Evolutionary conservation across 441 rosid species (phyloP).

Genomic region (Euphorbia celastroides): DNA sequence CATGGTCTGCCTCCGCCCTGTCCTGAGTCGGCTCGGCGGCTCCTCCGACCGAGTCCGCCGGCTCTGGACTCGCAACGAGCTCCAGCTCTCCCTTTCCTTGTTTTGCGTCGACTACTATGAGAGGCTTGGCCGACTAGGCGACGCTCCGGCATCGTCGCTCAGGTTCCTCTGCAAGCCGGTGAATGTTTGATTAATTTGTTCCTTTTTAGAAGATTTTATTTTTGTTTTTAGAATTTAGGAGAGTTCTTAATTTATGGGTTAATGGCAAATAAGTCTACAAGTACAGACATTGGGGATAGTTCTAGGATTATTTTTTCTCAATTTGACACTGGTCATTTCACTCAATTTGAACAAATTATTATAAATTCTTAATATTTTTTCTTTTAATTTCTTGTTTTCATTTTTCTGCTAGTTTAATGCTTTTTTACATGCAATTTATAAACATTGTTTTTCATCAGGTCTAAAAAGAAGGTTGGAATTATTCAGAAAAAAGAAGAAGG

Average conservation of each 20-base stretch:
- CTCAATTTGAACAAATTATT: too few relatives aligned
- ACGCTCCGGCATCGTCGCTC: slow-evolving; percentile 58
- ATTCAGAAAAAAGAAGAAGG: too few relatives aligned
- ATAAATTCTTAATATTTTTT: too few relatives aligned
- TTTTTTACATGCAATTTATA: too few relatives aligned
- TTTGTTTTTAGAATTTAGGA: neutral
- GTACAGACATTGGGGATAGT: neutral
- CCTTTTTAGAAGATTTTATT: neutral
- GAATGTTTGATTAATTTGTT: slow-evolving; percentile 35
- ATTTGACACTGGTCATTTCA: too few relatives aligned
- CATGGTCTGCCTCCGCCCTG: slow-evolving; percentile 71
- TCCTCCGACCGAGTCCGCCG: slow-evolving; percentile 20
- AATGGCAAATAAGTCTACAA: neutral
- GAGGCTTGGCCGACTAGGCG: slow-evolving; percentile 42
- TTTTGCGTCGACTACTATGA: slow-evolving; percentile 78
- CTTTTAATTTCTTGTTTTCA: too few relatives aligned
- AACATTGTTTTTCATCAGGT: too few relatives aligned
- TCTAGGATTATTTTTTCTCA: too few relatives aligned
- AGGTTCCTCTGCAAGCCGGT: slow-evolving; percentile 80
- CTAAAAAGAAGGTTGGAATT: too few relatives aligned
- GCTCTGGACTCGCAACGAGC: slow-evolving; percentile 49
- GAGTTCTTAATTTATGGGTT: neutral
- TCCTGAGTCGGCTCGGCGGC: slow-evolving; percentile 37
- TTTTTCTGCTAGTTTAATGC: too few relatives aligned
- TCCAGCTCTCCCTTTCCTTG: slow-evolving; percentile 76